Percentiles rank a stretch among this genome's conserved stretches.
phyloP scores from a whole-genome alignment of 768 basidiomycete genomes.

The Tephrocybe sp. region DNA sequence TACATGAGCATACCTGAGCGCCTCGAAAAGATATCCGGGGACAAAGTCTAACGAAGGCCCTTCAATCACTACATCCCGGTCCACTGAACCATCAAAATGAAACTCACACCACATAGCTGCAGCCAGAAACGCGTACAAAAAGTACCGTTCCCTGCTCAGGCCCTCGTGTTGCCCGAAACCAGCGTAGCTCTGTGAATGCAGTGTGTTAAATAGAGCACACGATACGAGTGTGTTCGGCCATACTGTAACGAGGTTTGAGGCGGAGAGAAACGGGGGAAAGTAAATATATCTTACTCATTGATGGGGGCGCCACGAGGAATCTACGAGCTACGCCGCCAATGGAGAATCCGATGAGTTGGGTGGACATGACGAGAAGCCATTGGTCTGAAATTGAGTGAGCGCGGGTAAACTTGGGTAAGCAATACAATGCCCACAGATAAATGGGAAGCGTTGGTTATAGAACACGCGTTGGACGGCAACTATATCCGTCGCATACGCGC shows the following conservation, averaged over 20 bases:
- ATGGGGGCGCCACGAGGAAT: constrained; percentile 64
- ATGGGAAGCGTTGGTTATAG: constrained; percentile 60
- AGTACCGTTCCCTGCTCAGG: constrained; percentile 59
- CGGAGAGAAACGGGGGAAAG: not conserved
- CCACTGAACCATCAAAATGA: not conserved
- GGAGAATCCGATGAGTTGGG: constrained; percentile 65
- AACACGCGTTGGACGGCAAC: constrained; percentile 71
- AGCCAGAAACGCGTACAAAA: constrained; percentile 50
- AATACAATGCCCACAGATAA: constrained; percentile 33
- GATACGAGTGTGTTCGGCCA: constrained; percentile 75
- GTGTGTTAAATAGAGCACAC: constrained; percentile 73
- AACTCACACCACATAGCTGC: constrained; percentile 46
- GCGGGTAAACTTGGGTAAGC: not conserved
- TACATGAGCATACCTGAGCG: constrained; percentile 40
- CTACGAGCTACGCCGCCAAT: constrained; percentile 59
- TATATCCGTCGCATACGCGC: constrained; percentile 69
- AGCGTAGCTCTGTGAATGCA: constrained; percentile 61
- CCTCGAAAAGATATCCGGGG: constrained; percentile 65
- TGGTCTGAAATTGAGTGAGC: constrained; percentile 33
- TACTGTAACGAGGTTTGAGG: constrained; percentile 36
- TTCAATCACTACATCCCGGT: not conserved
- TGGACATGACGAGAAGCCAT: constrained; percentile 69
- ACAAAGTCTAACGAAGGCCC: constrained; percentile 42
- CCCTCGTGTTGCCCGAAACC: constrained; percentile 56
- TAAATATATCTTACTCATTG: constrained; percentile 51